Evolutionary conservation across 2,329 filamentous ascomycete species (phyloP), one percentile per base, ranked within the genome.

Genomic region (Cladosporium sphaerospermum): DNA sequence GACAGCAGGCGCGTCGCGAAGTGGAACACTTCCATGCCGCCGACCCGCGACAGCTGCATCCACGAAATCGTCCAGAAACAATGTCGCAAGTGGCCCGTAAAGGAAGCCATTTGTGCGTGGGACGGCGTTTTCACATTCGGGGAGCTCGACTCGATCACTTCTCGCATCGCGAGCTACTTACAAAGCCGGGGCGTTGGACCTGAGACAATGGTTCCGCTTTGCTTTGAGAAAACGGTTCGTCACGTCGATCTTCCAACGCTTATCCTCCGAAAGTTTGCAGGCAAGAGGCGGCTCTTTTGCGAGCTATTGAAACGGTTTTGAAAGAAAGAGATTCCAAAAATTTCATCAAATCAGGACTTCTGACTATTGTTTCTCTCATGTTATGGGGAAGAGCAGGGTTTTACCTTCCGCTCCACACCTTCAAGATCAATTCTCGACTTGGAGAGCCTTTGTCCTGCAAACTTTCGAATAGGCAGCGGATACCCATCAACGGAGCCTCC

Each of bases 81-180:
- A 28, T 43, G 40, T 28, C 48, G 48, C 40, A 51, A 31, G 10
- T 51, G 48, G 48, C 48, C 48, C 40, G 48, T 51, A 51, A 51
- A 51, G 48, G 48, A 51, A 51, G 6, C 56, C 19, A 42, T 59
- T 9, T 53, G 44, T 19, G 45, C 55, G 5, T 53, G 54, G 50
- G 56, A 57, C 18, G 56, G 56, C 9, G 28, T 31, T 11, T 47
- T 53, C 10, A 58, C 55, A 2, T 56, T 52, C 19, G 28, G 37
- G 10, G 52, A 55, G 10, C 42, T 55, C 13, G 44, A 53, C 11
- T 51, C 48, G 9, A 23, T 51, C 1, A 51, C 48, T 8, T 44
- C 48, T 18, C 48, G 48, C 11, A 10, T 51, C 5, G 48, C 48
- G 32, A 51, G 48, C 19, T 51, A 51, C n/a, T 40, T 51, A 11